A percentile compares a stretch with the other conserved stretches of the same genome.
Conservation (phyloP, 2,329 filamentous ascomycete species). For the Fusarium sp. region DNA sequence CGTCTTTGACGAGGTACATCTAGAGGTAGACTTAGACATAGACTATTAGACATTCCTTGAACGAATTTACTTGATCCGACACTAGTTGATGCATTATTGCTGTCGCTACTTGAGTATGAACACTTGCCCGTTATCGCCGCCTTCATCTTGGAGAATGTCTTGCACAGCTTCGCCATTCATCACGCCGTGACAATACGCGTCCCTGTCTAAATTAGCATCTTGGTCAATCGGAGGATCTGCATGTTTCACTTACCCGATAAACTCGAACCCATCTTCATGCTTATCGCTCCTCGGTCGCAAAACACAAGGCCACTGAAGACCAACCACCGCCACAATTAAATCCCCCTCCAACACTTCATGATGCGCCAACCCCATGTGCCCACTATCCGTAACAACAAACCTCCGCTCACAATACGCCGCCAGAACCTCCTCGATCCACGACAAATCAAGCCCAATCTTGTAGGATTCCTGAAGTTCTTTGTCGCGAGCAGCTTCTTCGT, state of each 20-base stretch:
- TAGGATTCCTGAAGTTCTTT: not conserved
- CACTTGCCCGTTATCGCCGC: not conserved
- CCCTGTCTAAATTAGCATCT: constrained; percentile 23
- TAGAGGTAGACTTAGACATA: constrained; percentile 25
- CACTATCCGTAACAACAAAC: constrained; percentile 31
- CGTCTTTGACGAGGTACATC: constrained; percentile 23
- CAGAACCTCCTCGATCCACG: constrained; percentile 16
- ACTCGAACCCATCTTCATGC: constrained; percentile 16
- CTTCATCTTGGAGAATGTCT: constrained; percentile 3
- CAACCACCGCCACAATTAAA: constrained; percentile 29
- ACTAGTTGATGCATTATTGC: not conserved
- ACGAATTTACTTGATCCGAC: not conserved
- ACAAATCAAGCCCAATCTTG: constrained; percentile 17
- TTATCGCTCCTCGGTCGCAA: constrained; percentile 19
- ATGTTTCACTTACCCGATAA: constrained; percentile 43
- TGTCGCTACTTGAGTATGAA: constrained; percentile 12
- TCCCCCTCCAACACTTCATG: constrained; percentile 32
- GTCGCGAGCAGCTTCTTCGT: constrained; percentile 3
- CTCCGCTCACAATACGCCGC: constrained; percentile 34
- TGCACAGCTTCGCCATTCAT: constrained; percentile 37
- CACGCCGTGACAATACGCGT: constrained; percentile 41
- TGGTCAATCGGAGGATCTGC: too few relatives aligned
- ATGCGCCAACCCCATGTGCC: constrained; percentile 42
- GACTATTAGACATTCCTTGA: constrained; percentile 35
- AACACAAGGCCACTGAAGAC: constrained; percentile 29